Percentiles rank a stretch among this genome's conserved stretches.
Conservation (phyloP, 306 rosid genomes). For the Oxytropis ochrocephala region DNA sequence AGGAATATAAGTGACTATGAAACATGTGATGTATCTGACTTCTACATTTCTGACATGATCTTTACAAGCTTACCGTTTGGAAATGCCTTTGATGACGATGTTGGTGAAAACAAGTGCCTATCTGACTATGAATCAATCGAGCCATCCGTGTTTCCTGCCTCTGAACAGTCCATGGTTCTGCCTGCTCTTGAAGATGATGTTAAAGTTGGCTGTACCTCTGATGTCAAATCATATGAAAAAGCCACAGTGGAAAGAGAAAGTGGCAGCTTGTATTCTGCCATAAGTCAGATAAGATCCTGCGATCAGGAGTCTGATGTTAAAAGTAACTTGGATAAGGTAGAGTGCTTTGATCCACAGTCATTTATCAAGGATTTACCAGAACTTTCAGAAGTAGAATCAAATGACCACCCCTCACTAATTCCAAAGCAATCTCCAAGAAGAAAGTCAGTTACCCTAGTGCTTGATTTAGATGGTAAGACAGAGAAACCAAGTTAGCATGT, state of each 20-base stretch:
- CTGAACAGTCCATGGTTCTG: conserved; percentile 70
- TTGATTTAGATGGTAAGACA: conserved; percentile 95
- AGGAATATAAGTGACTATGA: conserved; percentile 48
- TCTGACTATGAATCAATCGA: conserved; percentile 50
- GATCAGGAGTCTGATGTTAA: conserved; percentile 53
- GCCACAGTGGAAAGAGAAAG: conserved; percentile 40
- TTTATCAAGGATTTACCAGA: conserved; percentile 82
- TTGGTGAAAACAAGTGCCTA: conserved; percentile 39
- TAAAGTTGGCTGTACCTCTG: conserved; percentile 34
- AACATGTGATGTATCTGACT: conserved; percentile 83
- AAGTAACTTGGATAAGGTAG: conserved; percentile 56
- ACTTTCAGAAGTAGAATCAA: conserved; percentile 67
- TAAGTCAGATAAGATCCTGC: conserved; percentile 66
- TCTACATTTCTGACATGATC: conserved; percentile 91
- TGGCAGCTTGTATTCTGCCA: conserved; percentile 58
- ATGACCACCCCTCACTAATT: conserved; percentile 40
- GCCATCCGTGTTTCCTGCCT: conserved; percentile 50
- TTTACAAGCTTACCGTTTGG: conserved; percentile 65
- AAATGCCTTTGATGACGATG: conserved; percentile 43
- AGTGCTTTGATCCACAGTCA: conserved; percentile 83
- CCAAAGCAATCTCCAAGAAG: conserved; percentile 54
- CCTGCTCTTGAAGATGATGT: conserved; percentile 78
- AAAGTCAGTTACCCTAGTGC: conserved; percentile 73
- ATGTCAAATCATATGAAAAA: conserved; percentile 48
- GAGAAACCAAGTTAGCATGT: conserved; percentile 30